Percentiles rank a stretch among this genome's conserved stretches.
Evolutionary conservation across 2,329 filamentous ascomycete genomes (phyloP).

Genomic region (Ascochyta pisi): DNA sequence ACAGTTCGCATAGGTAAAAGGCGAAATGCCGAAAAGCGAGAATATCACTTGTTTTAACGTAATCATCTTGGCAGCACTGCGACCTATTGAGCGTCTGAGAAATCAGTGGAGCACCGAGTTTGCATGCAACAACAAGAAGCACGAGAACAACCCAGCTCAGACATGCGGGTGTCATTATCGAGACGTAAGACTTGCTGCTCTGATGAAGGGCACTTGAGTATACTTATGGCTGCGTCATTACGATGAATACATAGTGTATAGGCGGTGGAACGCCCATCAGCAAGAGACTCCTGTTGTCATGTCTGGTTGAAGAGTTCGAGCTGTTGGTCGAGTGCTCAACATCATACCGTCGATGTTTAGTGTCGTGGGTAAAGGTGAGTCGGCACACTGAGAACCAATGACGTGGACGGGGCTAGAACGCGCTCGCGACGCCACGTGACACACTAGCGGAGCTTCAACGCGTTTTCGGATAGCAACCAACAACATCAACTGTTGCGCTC

Average conservation of each 20-base stretch:
- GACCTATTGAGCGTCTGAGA: not conserved
- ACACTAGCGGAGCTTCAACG: not conserved
- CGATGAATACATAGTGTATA: not conserved
- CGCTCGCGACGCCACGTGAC: slow-evolving; percentile 1
- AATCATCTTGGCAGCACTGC: not conserved
- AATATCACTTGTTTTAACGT: not conserved
- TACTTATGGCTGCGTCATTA: not conserved
- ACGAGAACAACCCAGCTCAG: too few species aligned
- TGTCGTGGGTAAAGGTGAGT: not conserved
- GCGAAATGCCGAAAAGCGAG: not conserved
- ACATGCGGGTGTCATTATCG: not conserved
- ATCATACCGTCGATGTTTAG: not conserved
- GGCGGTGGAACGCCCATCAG: not conserved
- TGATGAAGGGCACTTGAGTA: not conserved
- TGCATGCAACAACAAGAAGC: not conserved
- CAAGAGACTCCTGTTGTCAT: not conserved
- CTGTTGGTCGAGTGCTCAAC: not conserved
- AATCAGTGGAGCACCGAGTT: not conserved
- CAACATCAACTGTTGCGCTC: slow-evolving; percentile 4
- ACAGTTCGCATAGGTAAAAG: not conserved
- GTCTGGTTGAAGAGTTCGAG: not conserved
- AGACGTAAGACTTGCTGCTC: not conserved
- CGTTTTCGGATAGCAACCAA: slow-evolving; percentile 2
- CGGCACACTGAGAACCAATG: not conserved
- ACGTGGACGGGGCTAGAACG: slow-evolving; percentile 7